Base-by-base conservation (phyloP, 352 stramenopile species). In the Phytophthora tubulina region DNA sequence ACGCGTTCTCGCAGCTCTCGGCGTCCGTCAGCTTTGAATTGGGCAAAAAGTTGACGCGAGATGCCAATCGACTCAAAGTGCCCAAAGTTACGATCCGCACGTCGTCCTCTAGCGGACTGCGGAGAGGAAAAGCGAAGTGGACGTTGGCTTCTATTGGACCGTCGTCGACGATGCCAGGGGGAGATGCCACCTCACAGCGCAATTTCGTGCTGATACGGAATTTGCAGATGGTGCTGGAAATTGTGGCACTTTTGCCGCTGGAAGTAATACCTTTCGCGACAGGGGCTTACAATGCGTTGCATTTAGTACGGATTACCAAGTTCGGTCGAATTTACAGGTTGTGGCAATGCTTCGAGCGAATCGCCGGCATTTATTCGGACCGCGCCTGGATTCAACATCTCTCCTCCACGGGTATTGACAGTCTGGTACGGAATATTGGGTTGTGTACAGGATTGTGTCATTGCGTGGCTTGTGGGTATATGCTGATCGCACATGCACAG, bases 391-490 rank as follows among this genome's bases (percentile, higher is more conserved):
- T 93, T 0, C 79, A 89, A 39, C 74, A 79, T 11, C 58, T 93
- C 13, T 89, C 84, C 0, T 86, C 90, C 48, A 92, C 84, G 0
- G 83, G 82, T 0, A 91, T 92, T 30, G 82, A 84, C 5, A 81
- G 30, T 2, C 76, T 93, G n/a, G 69, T 77, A 44, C 70, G 65
- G 2, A 84, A 79, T 62, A 81, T 93, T 30, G 54, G 62, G 0
- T 9, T 87, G 5, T 81, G 70, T 21, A 46, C 79, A 1, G 49
- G 74, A 6, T n/a, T 89, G 21, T 76, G 70, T 32, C 85, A 95
- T 53, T 92, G 82, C 68, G 61, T 88, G 30, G 85, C 85, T 0
- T 93, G 84, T 33, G 84, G 79, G 2, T 95, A 94, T 72, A 90
- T 95, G 77, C 63, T 91, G 33, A 70, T 93, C 13, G 86, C 81